These are phyloP conservation scores for Zygosaccharomyces kombuchaensis DNA, from an alignment of 805 yeast genomes.

Conservation along the genomic window DNA sequence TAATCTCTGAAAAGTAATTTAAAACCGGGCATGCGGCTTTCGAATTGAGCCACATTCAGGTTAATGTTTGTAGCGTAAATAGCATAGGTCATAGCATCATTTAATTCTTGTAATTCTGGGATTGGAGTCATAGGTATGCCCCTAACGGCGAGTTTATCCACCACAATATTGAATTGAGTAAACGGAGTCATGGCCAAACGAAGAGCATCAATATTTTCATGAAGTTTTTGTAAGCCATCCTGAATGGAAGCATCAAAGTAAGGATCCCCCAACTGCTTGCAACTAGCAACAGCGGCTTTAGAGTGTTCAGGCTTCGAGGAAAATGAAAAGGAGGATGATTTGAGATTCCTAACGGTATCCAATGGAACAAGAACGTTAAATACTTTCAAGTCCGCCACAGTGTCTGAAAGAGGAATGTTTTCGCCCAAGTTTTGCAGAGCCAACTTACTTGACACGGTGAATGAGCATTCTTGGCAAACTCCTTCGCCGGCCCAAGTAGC, in stretches of 20 bases:
- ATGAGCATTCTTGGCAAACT: not conserved
- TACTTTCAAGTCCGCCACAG: not conserved
- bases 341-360: not conserved
- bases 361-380: slow-evolving; percentile 2
- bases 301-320: not conserved
- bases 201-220: slow-evolving; percentile 3
- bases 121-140: slow-evolving; percentile 24
- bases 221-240: not conserved
- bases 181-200: slow-evolving; percentile 11
- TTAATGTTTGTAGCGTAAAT: slow-evolving; percentile 26
- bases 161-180: slow-evolving; percentile 19
- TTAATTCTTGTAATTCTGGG: slow-evolving; percentile 19
- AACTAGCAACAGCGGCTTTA: not conserved
- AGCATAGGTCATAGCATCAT: slow-evolving; percentile 22
- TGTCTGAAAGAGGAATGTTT: not conserved
- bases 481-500: slow-evolving; percentile 1
- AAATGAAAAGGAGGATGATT: not conserved
- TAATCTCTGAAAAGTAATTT: slow-evolving; percentile 39
- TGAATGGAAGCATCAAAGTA: slow-evolving; percentile 1
- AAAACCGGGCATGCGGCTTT: slow-evolving; percentile 42
- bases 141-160: slow-evolving; percentile 22
- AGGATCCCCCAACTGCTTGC: not conserved
- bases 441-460: not conserved
- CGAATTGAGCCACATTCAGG: slow-evolving; percentile 29
- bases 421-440: not conserved